These are phyloP conservation scores for Cercospora sojina DNA, from an alignment of 2,329 filamentous ascomycete genomes.

Conservation along the genomic window DNA sequence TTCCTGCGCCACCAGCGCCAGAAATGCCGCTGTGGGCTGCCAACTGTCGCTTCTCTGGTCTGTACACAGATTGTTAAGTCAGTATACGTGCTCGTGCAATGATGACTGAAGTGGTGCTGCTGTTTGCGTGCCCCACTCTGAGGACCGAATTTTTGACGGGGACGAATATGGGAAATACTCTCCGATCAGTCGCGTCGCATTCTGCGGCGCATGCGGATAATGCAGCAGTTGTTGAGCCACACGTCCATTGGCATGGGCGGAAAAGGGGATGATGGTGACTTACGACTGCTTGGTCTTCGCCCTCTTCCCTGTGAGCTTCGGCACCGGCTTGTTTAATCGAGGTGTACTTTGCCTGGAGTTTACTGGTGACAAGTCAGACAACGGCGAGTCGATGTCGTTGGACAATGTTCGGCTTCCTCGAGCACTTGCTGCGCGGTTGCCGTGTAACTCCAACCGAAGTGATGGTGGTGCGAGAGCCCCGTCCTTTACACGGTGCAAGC, in stretches of 20 bases:
- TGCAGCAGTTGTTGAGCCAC: not conserved
- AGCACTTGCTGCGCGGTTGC: conserved; percentile 23
- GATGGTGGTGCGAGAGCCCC: conserved; percentile 28
- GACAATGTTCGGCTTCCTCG: conserved; percentile 32
- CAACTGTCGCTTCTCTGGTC: conserved; percentile 73
- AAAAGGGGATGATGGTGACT: conserved; percentile 26
- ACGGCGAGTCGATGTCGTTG: conserved; percentile 35
- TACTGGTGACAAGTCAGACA: conserved; percentile 36
- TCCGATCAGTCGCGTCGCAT: not conserved
- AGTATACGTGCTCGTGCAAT: conserved; percentile 24
- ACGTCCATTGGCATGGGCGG: not conserved
- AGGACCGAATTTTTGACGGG: conserved; percentile 10
- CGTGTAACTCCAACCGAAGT: conserved; percentile 28
- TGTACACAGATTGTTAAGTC: conserved; percentile 43
- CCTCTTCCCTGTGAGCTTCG: conserved; percentile 34
- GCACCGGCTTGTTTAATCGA: conserved; percentile 24
- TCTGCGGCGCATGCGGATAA: not conserved
- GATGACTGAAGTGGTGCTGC: conserved; percentile 3
- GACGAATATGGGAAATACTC: not conserved
- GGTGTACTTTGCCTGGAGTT: conserved; percentile 37
- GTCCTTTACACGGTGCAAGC: conserved; percentile 22
- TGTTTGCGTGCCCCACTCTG: conserved; percentile 27
- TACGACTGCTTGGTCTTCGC: conserved; percentile 44
- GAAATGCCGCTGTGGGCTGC: conserved; percentile 68
- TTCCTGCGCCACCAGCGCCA: conserved; percentile 60